A percentile compares a stretch with the other conserved stretches of the same genome.
These are phyloP conservation scores for Triangularia setosa DNA, from an alignment of 2,329 filamentous ascomycete species.

Conservation along the genomic window DNA sequence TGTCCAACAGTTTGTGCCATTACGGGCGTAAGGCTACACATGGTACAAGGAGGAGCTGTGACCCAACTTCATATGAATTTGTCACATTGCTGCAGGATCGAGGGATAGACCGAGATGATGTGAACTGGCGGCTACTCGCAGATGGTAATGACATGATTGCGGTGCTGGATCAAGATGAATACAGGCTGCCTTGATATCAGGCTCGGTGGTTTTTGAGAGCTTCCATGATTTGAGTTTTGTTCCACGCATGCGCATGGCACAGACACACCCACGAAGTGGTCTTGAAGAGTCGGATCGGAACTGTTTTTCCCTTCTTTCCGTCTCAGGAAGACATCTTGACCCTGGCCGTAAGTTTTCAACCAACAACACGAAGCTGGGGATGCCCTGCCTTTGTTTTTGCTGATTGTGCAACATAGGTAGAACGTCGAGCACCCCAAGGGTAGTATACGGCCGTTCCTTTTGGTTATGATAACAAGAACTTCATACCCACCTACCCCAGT, in stretches of 20 bases:
- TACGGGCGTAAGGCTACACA: slow-evolving; percentile 28
- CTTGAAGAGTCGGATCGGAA: no score
- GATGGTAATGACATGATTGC: background rate
- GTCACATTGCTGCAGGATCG: slow-evolving; percentile 29
- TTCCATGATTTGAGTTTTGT: background rate
- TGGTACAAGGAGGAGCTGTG: slow-evolving; percentile 8
- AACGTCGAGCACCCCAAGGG: background rate
- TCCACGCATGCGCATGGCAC: background rate
- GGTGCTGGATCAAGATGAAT: background rate
- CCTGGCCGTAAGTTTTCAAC: background rate
- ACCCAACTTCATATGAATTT: slow-evolving; percentile 11
- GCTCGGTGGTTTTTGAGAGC: no score
- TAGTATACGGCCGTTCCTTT: background rate
- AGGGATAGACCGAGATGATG: slow-evolving; percentile 23
- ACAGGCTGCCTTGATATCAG: background rate
- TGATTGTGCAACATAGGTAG: background rate
- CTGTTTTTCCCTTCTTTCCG: no score
- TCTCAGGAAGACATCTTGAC: no score
- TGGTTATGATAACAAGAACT: background rate
- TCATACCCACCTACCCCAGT: background rate
- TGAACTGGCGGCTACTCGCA: slow-evolving; percentile 24
- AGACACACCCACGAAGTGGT: background rate
- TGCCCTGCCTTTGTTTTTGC: background rate
- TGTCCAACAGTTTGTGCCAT: background rate
- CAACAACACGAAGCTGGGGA: background rate